Evolutionary conservation across 768 basidiomycete genomes (phyloP), one percentile per base, ranked within the genome.

Genomic region (Lentinula sp.): DNA sequence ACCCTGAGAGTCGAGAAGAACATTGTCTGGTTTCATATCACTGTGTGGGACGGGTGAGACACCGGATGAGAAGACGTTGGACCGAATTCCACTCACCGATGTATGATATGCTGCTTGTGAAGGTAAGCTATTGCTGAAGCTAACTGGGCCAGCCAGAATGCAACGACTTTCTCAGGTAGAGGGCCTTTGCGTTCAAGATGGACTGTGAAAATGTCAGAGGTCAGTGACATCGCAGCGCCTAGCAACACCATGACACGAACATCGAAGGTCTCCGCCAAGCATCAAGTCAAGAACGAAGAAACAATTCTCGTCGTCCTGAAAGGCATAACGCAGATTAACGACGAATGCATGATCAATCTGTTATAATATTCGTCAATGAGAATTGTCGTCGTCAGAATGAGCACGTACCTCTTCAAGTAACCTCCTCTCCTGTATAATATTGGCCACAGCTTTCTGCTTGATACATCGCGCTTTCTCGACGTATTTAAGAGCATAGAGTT

Each of bases 281-380:
- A 97, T 97, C 52, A 98, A 82, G 72, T 98, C 96, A 60, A 98
- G 78, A 6, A 98, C 95, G 75, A 98, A 97, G 80, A 98, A 98
- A 68, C 96, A 96, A 71, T 97, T 96, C 65, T 91, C 88, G 66
- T 97, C 95, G 69, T 98, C 95, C 71, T 98, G 95, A 72, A 98
- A 98, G 5, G 95, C 95, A 70, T 95, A 97, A 40, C 93, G 88
- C 66, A 96, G 72, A 73, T 95, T 95, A 63, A 93, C 91, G 50
- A 95, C 76, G 70, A 93, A 95, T 21, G 92, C 85, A 68, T 95
- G 91, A 71, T 95, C 90, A 65, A 97, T 86, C 89, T 92, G 65
- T 5, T 42, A 15, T 8, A n/a, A 43, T 11, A 54, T 60, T 35
- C 18, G 23, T 52, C 34, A n/a, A 16, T 3, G 28, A 46, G 39